Percentiles rank a stretch among this genome's conserved stretches.
phyloP scores from a whole-genome alignment of 1,139 yeast species.

The Pichiaceae sp. region DNA sequence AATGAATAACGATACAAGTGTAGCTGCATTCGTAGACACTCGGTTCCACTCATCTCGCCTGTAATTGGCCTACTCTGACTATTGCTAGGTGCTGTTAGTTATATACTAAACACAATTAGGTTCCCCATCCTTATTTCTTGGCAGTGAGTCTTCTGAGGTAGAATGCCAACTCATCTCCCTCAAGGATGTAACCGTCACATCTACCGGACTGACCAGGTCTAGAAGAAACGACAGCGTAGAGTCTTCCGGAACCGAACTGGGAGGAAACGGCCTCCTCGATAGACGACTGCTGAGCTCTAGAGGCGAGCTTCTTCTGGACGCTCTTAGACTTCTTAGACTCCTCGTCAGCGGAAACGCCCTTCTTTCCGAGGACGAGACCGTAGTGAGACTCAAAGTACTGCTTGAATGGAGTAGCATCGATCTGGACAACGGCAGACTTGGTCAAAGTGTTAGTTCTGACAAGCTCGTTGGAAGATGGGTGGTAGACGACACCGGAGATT shows the following conservation, averaged over 20 bases:
- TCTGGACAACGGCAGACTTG: slow-evolving; percentile 97
- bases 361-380: slow-evolving; percentile 91
- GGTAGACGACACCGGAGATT: slow-evolving; percentile 96
- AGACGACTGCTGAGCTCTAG: slow-evolving; percentile 80
- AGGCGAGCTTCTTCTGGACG: slow-evolving; percentile 84
- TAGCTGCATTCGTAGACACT: too few species aligned
- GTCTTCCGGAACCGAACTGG: slow-evolving; percentile 98
- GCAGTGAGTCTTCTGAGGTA: slow-evolving; percentile 99
- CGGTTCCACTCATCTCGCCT: too few species aligned
- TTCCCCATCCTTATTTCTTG: slow-evolving; percentile 64
- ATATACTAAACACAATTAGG: too few species aligned
- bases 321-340: slow-evolving; percentile 65
- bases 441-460: slow-evolving; percentile 99
- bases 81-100: too few species aligned
- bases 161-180: slow-evolving; percentile 99
- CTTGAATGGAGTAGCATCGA: slow-evolving; percentile 99
- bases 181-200: slow-evolving; percentile 99
- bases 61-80: too few species aligned
- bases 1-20: too few species aligned
- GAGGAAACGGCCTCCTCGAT: slow-evolving; percentile 86
- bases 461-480: slow-evolving; percentile 98
- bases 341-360: slow-evolving; percentile 34
- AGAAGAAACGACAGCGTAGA: slow-evolving; percentile 96
- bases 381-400: slow-evolving; percentile 99
- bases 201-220: slow-evolving; percentile 99